Evolutionary conservation across 2,329 filamentous ascomycete species (phyloP).

Genomic region (Trichophyton mentagrophytes): DNA sequence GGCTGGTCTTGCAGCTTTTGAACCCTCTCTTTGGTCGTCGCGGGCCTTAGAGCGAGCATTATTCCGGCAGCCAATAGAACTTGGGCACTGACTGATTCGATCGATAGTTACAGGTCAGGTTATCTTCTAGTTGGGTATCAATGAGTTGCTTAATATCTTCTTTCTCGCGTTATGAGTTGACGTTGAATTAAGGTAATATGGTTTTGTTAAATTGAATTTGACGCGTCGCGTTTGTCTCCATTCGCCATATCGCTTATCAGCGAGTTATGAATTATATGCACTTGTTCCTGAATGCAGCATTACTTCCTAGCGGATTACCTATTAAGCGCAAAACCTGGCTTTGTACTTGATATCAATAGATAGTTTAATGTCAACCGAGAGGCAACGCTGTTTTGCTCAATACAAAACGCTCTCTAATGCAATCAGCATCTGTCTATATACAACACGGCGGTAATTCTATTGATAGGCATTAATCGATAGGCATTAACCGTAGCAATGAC

Average conservation of each 20-base stretch:
- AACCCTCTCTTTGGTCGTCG: background rate
- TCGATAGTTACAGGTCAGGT: background rate
- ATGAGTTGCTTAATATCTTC: background rate
- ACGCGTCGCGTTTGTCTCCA: background rate
- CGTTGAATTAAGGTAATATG: conserved; percentile 6
- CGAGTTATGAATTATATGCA: background rate
- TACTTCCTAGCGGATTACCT: no score
- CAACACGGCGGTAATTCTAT: no score
- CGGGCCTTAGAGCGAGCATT: background rate
- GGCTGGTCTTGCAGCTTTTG: background rate
- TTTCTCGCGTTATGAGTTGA: background rate
- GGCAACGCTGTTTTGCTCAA: no score
- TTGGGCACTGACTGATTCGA: background rate
- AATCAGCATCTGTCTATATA: no score
- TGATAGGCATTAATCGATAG: background rate
- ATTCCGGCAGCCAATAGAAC: background rate
- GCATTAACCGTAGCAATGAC: background rate
- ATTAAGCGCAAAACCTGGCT: no score
- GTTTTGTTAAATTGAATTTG: conserved; percentile 9
- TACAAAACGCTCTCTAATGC: no score
- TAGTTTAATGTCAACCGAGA: no score
- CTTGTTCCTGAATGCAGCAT: background rate
- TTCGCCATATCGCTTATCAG: background rate
- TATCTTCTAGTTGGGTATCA: background rate
- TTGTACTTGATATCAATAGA: no score